phyloP scores from a whole-genome alignment of 139 green algal species.

The Haematococcus sp. region DNA sequence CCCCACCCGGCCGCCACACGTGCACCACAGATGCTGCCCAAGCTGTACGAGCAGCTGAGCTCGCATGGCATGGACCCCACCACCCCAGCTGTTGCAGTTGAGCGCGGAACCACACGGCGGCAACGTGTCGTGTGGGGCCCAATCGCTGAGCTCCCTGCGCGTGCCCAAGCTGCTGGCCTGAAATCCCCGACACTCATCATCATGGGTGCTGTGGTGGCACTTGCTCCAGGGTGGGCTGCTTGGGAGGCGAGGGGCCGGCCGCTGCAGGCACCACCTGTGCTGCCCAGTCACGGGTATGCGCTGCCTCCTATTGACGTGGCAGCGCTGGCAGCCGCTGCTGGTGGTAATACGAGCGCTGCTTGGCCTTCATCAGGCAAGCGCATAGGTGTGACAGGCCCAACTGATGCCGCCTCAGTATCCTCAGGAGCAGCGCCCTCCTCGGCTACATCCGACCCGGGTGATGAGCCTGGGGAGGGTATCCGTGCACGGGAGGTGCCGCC shows the following conservation, averaged over 20 bases:
- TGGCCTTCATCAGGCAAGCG: not conserved
- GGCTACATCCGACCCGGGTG: too few species aligned
- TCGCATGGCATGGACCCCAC: conserved; percentile 47
- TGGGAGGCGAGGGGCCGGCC: conserved; percentile 8
- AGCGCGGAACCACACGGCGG: conserved; percentile 86
- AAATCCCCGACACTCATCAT: conserved; percentile 92
- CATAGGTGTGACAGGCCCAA: not conserved
- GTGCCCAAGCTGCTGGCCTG: conserved; percentile 19
- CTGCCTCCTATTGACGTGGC: not conserved
- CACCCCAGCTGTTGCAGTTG: conserved; percentile 92
- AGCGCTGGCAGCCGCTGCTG: not conserved
- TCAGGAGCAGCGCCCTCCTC: too few species aligned
- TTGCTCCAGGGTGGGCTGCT: conserved; percentile 31
- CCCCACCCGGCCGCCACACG: too few species aligned
- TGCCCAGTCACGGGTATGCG: not conserved
- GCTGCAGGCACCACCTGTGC: not conserved
- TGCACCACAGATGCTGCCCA: conserved; percentile 73
- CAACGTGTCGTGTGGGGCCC: conserved; percentile 80
- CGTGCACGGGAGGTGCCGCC: too few species aligned
- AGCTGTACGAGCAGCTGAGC: conserved; percentile 65
- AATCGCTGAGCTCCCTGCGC: conserved; percentile 49
- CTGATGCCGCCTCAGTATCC: conserved; percentile 10
- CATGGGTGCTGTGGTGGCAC: conserved; percentile 60
- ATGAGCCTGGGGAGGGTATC: not conserved
- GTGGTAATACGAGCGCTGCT: not conserved